Evolutionary conservation across 129 eudicot species (phyloP), one percentile per base, ranked within the genome.

Genomic region (Erigeron canadensis): DNA sequence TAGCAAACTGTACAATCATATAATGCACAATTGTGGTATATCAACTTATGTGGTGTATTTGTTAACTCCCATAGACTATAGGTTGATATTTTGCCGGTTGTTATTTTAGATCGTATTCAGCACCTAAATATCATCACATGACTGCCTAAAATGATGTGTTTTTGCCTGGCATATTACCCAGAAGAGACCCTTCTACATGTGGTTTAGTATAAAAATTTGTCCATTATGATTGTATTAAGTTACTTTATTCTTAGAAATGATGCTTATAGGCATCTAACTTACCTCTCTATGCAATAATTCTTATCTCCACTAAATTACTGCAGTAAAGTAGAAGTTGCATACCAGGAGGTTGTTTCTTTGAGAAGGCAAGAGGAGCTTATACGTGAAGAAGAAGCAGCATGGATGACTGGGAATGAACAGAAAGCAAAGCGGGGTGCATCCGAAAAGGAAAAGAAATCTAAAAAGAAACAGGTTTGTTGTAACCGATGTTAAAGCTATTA

Each of bases 341-440:
- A 88, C 82, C 89, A 91, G 70, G 97, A 91, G 67, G 92, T 95
- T 53, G 90, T 88, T 81, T 87, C 95, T 60, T 76, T 91, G 70
- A 91, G 71, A 77, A 80, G 88, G 84, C 97, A 88, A 82, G 95
- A 88, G 75, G 97, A 91, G 70, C 97, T 91, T 77, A 88, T 91
- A 65, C 97, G 92, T 53, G 97, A 91, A 74, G 95, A 90, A 74
- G 95, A 85, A 75, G 95, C 78, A 75, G 96, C 86, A 56, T 83
- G 90, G 88, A 82, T 85, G 67, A 89, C 87, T 79, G 96, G 73
- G 62, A 79, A 60, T 72, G 97, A 88, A 75, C 90, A 78, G 70
- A 91, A 86, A 81, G 81, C 83, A 21, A 91, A 79, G 77, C 88
- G 97, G 40, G 67, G 67, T 3, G 82, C 74, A 11, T 67, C 80